A percentile compares a stretch with the other conserved stretches of the same genome.
phyloP scores from a whole-genome alignment of 257 asterid genomes.

The Gentiana macrophylla region DNA sequence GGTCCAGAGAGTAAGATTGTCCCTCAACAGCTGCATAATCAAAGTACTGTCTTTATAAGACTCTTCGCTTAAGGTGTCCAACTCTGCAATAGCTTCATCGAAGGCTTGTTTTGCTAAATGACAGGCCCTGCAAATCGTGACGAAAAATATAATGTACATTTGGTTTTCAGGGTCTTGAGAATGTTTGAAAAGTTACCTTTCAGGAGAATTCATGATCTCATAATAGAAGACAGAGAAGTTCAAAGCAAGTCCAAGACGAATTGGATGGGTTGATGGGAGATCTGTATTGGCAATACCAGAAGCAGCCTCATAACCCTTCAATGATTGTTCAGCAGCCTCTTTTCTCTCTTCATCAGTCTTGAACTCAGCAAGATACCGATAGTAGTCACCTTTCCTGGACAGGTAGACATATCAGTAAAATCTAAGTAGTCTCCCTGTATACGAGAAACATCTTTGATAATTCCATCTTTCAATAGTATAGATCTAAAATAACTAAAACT shows the following conservation, averaged over 20 bases:
- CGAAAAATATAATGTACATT: not conserved
- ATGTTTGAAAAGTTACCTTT: conserved; percentile 31
- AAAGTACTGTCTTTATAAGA: conserved; percentile 93
- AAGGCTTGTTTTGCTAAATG: conserved; percentile 94
- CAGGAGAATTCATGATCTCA: conserved; percentile 86
- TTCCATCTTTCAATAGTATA: not conserved
- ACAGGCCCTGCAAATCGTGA: conserved; percentile 55
- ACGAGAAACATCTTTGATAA: no score
- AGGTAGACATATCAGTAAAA: not conserved
- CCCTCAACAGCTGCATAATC: conserved; percentile 93
- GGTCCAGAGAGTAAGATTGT: conserved; percentile 91
- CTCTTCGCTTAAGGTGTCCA: conserved; percentile 88
- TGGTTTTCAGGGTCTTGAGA: not conserved
- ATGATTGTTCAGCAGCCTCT: conserved; percentile 73
- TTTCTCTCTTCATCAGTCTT: conserved; percentile 65
- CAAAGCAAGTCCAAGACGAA: conserved; percentile 87
- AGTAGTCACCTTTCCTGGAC: conserved; percentile 82
- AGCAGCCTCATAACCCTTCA: conserved; percentile 87
- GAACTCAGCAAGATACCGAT: conserved; percentile 84
- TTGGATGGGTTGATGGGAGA: conserved; percentile 88
- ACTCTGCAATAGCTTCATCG: conserved; percentile 85
- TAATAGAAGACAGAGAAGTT: conserved; percentile 85
- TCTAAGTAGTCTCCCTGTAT: no score
- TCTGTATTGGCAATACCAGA: conserved; percentile 54
- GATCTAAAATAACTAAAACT: no score